Evolutionary conservation across 2,329 filamentous ascomycete genomes (phyloP), one percentile per base, ranked within the genome.

Genomic region (Nothopassalora personata): DNA sequence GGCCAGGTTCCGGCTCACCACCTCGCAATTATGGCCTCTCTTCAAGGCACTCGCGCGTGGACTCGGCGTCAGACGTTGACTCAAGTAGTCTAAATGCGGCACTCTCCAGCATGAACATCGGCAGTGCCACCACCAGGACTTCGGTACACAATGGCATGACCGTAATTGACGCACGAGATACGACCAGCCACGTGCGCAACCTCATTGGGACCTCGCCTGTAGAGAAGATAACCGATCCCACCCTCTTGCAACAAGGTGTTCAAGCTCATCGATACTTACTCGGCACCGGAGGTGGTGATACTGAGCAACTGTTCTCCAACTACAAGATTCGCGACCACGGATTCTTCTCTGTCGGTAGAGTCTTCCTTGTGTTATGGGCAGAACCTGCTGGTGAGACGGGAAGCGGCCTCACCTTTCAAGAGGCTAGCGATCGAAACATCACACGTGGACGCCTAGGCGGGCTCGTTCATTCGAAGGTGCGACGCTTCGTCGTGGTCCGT

Each of bases 401-500:
- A 10, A 54, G n/a, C 7, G 56, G 18, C 5, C 49, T 63, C 36
- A 59, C 51, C n/a, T n/a, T 45, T 7, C 23, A 46, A 23, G 34
- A 51, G 28, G 5, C 15, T 13, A 61, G 39, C 50, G 45, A 63
- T 13, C 56, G 39, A 1, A 45, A 28, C n/a, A 30, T 54, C 5
- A 43, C 55, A 1, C 31, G n/a, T 28, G 55, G 58, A 4, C 49
- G 46, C 34, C 54, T 49, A 13, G 61, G 60, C 8, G 61, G 68
- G 30, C 31, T 13, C 8, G 60, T 67, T 1, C 64, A 59, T 34
- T 61, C 67, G 10, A 69, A 70, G 53, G 57, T 67, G 0, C 63
- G 68, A 0, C 54, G 66, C 4, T 71, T 70, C 48, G 67, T 70
- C 1, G 65, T 71, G 5, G 59, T 69, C 9, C 58, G 65, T 15